Evolutionary conservation across 1,139 yeast species (phyloP).

Genomic region (Spathaspora sp.): DNA sequence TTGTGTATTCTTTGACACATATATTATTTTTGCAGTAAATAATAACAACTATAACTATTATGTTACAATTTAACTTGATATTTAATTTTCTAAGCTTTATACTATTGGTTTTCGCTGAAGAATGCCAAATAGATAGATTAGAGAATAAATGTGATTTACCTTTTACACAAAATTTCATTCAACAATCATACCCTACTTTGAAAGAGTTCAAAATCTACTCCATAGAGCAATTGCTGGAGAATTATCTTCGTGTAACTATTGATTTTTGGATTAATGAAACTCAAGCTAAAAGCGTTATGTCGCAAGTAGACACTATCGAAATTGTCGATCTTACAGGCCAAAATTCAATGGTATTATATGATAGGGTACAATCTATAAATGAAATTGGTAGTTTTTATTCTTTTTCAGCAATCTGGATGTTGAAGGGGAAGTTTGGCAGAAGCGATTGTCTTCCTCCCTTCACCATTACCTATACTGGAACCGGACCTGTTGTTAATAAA

Average conservation of each 20-base stretch:
- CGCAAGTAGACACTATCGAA: neutral
- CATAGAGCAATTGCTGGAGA: neutral
- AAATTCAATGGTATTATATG: neutral
- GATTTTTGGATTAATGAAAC: neutral
- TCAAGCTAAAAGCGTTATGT: neutral
- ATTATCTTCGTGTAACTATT: neutral
- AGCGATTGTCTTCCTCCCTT: neutral
- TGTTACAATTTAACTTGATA: neutral
- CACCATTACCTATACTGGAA: neutral
- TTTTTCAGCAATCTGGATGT: neutral
- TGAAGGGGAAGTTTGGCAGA: too few relatives aligned
- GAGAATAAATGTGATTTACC: neutral
- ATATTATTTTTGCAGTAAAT: neutral
- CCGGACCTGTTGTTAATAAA: too few relatives aligned
- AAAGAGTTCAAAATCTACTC: neutral
- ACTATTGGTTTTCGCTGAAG: neutral
- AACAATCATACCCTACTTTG: neutral
- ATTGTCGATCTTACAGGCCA: neutral
- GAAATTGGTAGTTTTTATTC: neutral
- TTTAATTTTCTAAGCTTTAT: neutral
- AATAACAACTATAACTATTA: neutral
- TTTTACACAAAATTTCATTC: neutral
- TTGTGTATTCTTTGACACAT: neutral
- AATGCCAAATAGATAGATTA: neutral
- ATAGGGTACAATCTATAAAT: neutral